Conservation (phyloP, 306 rosid species). For the Quercus bicolor region DNA sequence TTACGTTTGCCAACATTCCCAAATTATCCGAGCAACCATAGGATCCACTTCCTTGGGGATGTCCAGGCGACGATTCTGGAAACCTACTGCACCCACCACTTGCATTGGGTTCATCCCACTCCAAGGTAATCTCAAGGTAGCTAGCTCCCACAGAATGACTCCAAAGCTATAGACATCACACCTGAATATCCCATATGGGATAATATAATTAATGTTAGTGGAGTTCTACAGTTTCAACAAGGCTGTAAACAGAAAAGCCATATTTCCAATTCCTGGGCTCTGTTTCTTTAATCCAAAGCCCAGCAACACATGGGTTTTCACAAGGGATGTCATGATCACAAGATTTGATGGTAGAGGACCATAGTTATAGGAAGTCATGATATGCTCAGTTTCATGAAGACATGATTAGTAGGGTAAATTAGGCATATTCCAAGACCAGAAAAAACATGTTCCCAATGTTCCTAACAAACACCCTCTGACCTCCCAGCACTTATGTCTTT, state of each 20-base stretch:
- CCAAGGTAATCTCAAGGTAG: conserved; percentile 92
- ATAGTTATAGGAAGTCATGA: background rate
- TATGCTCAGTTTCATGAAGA: background rate
- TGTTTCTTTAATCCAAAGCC: background rate
- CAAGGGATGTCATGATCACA: background rate
- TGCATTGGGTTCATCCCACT: conserved; percentile 99
- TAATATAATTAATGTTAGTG: conserved; percentile 1
- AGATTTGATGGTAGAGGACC: background rate
- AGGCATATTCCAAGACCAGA: background rate
- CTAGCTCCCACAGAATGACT: conserved; percentile 97
- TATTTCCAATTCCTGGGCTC: background rate
- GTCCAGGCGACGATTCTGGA: conserved; percentile 92
- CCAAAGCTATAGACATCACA: conserved; percentile 99
- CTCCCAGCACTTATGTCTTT: background rate
- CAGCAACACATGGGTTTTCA: background rate
- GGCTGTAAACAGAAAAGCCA: background rate
- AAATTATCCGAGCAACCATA: conserved; percentile 76
- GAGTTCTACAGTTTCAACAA: background rate
- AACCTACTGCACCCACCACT: conserved; percentile 99
- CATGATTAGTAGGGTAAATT: background rate
- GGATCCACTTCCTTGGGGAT: conserved; percentile 97
- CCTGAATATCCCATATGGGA: conserved; percentile 45
- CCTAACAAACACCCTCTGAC: background rate
- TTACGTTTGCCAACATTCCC: conserved; percentile 98
- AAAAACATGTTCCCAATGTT: background rate